phyloP scores from a whole-genome alignment of 176 grass and related monocot species.

The Aegilops tauschii region DNA sequence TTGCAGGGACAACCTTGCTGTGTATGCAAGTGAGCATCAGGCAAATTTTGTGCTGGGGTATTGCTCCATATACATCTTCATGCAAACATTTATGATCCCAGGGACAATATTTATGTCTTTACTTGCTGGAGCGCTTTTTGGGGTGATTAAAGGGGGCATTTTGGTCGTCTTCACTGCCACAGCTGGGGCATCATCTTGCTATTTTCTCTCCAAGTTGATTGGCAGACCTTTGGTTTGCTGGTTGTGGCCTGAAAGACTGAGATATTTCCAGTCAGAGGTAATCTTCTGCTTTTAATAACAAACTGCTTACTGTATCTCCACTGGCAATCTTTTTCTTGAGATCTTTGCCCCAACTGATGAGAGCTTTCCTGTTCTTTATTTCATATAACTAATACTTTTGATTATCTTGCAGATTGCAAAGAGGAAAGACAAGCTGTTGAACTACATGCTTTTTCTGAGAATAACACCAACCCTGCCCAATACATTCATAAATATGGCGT shows the following conservation, averaged over 20 bases:
- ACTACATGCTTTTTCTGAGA: constrained; percentile 98
- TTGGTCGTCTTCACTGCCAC: constrained; percentile 94
- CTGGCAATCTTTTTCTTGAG: constrained; percentile 27
- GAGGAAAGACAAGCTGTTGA: constrained; percentile 86
- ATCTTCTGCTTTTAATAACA: constrained; percentile 18
- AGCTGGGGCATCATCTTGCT: constrained; percentile 88
- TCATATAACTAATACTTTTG: constrained; percentile 22
- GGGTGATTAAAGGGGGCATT: constrained; percentile 79
- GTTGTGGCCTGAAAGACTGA: constrained; percentile 93
- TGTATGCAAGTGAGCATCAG: constrained; percentile 86
- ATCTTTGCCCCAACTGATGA: not conserved
- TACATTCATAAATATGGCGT: constrained; percentile 99
- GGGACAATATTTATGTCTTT: constrained; percentile 99
- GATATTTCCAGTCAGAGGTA: constrained; percentile 96
- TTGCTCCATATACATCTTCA: constrained; percentile 99
- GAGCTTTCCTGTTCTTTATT: not conserved
- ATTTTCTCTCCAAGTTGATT: constrained; percentile 93
- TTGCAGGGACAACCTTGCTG: constrained; percentile 93
- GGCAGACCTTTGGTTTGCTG: constrained; percentile 81
- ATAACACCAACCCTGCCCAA: constrained; percentile 98
- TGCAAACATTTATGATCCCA: constrained; percentile 99
- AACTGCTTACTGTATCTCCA: not conserved
- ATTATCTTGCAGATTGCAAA: constrained; percentile 71
- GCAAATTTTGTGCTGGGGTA: constrained; percentile 91
- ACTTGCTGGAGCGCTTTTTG: constrained; percentile 96